Evolutionary conservation across 2,329 filamentous ascomycete species (phyloP).

Genomic region (Cadophora sp.): DNA sequence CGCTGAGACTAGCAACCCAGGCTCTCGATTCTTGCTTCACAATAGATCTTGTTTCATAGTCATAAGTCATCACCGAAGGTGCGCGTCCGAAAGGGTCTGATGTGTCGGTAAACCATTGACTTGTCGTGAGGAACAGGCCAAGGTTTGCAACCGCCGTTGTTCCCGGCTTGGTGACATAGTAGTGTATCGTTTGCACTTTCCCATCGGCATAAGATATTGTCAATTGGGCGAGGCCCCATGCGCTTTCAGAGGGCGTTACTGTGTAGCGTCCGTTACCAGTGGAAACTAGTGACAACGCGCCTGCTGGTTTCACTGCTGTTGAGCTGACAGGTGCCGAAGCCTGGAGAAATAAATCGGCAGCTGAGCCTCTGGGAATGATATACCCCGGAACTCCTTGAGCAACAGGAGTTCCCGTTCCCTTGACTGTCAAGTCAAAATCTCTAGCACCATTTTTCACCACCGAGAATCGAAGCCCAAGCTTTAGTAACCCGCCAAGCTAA

Average conservation of each 20-base stretch:
- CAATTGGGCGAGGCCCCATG: too few relatives aligned
- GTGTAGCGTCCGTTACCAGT: too few relatives aligned
- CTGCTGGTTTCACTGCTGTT: too few relatives aligned
- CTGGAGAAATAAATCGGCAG: background rate
- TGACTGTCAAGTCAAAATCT: too few relatives aligned
- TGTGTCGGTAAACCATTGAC: background rate
- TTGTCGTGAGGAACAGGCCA: background rate
- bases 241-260: too few relatives aligned
- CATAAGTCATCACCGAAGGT: background rate
- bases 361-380: background rate
- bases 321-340: too few relatives aligned
- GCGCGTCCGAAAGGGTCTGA: background rate
- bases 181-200: background rate
- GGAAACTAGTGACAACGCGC: too few relatives aligned
- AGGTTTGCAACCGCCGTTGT: background rate
- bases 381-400: background rate
- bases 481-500: too few relatives aligned
- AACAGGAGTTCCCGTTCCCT: background rate
- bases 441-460: too few relatives aligned
- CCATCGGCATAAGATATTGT: background rate
- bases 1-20: background rate
- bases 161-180: background rate
- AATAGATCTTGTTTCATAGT: background rate
- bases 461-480: too few relatives aligned
- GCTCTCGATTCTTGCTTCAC: background rate